phyloP scores from a whole-genome alignment of 495 filamentous ascomycete genomes.

The Annulohypoxylon nitens region DNA sequence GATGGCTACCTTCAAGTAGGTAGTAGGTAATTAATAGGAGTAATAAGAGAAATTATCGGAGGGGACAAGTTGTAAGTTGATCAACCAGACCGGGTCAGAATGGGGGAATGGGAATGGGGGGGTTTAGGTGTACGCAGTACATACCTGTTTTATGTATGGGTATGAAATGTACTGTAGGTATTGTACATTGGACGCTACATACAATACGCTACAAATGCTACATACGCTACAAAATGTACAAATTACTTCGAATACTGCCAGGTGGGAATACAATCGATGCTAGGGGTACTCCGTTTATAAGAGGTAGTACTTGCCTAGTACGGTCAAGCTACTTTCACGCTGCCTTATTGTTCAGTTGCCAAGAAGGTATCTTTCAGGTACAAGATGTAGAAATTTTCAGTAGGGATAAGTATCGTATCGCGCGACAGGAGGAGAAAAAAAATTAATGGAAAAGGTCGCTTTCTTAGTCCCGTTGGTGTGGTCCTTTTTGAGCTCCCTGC shows the following conservation, averaged over 20 bases:
- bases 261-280: neutral
- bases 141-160: slow-evolving; percentile 20
- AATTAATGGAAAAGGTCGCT: neutral
- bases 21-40: slow-evolving; percentile 53
- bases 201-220: neutral
- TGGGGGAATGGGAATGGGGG: slow-evolving; percentile 42
- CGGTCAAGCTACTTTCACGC: neutral
- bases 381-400: neutral
- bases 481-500: slow-evolving; percentile 27
- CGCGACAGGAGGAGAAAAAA: slow-evolving; percentile 5
- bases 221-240: neutral
- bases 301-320: slow-evolving; percentile 10
- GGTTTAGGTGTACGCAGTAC: slow-evolving; percentile 24
- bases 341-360: slow-evolving; percentile 3
- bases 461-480: slow-evolving; percentile 27
- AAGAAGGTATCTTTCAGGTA: neutral
- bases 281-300: slow-evolving; percentile 18
- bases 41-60: slow-evolving; percentile 56
- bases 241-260: neutral
- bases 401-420: slow-evolving; percentile 12
- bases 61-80: slow-evolving; percentile 46
- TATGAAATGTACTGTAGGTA: neutral
- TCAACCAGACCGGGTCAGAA: slow-evolving; percentile 50
- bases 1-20: slow-evolving; percentile 52
- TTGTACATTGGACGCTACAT: neutral